Percentiles rank a stretch among this genome's conserved stretches.
Conservation (phyloP, 2,329 filamentous ascomycete genomes). For the Colletotrichum filicis region DNA sequence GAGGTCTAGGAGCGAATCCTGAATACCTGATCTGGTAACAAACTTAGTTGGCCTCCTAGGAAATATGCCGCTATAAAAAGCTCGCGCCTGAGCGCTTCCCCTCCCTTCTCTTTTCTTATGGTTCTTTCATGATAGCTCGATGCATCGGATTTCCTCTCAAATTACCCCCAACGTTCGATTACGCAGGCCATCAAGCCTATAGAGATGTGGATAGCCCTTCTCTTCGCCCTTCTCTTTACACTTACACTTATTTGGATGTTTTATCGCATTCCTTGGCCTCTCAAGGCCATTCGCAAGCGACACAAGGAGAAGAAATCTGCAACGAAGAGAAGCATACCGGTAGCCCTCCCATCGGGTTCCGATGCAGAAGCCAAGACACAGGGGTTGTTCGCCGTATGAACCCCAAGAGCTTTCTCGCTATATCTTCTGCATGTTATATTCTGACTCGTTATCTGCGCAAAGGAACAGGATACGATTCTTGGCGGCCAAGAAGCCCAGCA, state of each 20-base stretch:
- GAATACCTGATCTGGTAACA: background rate
- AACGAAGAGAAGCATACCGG: background rate
- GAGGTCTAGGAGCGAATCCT: background rate
- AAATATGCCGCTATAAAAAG: background rate
- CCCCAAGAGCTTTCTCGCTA: too few relatives aligned
- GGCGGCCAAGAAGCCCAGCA: background rate
- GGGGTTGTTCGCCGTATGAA: too few relatives aligned
- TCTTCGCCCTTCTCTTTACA: background rate
- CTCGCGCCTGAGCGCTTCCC: background rate
- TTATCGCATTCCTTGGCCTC: background rate
- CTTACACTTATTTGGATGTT: background rate
- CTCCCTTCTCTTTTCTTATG: background rate
- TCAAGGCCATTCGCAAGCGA: background rate
- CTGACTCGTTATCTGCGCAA: too few relatives aligned
- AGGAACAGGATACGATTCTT: too few relatives aligned
- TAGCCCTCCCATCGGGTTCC: background rate
- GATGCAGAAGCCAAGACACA: background rate
- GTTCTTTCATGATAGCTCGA: background rate
- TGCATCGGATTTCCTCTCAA: background rate
- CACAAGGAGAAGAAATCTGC: background rate
- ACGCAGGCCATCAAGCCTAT: background rate
- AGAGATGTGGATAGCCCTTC: background rate
- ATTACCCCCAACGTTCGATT: background rate
- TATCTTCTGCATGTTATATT: too few relatives aligned
- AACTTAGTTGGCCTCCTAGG: background rate